Evolutionary conservation across 352 stramenopile species (phyloP).

Genomic region (Pythium pectinolyticum): DNA sequence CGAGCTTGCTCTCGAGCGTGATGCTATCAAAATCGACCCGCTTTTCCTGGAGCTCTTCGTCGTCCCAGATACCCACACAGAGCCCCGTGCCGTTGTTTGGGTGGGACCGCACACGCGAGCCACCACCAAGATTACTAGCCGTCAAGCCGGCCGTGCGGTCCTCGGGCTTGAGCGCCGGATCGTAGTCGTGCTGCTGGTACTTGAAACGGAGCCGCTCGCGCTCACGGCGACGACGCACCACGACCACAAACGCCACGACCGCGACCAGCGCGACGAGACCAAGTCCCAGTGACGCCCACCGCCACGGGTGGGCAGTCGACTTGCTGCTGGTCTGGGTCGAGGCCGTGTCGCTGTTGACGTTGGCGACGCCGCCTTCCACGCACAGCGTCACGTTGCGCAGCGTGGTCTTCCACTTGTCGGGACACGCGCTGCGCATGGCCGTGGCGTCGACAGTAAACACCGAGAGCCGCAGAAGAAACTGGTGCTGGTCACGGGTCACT

Average conservation of each 20-base stretch:
- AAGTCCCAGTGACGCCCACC: slow-evolving; percentile 7
- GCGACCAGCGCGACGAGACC: slow-evolving; percentile 1
- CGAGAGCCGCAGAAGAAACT: slow-evolving; percentile 18
- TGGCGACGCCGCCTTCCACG: background rate
- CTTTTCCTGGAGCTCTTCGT: slow-evolving; percentile 59
- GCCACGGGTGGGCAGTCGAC: background rate
- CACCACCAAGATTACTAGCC: background rate
- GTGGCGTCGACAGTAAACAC: slow-evolving; percentile 11
- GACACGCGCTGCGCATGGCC: slow-evolving; percentile 7
- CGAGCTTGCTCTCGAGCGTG: slow-evolving; percentile 56
- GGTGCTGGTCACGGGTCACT: slow-evolving; percentile 15
- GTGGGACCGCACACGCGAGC: slow-evolving; percentile 11
- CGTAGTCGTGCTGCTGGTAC: slow-evolving; percentile 3
- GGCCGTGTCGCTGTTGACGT: too few species aligned
- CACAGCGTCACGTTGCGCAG: slow-evolving; percentile 7
- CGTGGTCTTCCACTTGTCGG: slow-evolving; percentile 6
- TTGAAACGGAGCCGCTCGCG: too few species aligned
- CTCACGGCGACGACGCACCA: slow-evolving; percentile 17
- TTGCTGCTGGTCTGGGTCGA: background rate
- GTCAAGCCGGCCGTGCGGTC: slow-evolving; percentile 10
- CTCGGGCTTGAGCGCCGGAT: slow-evolving; percentile 1
- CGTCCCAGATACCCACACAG: slow-evolving; percentile 53
- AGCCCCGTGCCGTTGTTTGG: too few species aligned
- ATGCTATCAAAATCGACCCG: slow-evolving; percentile 68
- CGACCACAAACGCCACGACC: slow-evolving; percentile 4